These are phyloP conservation scores for Coemansia sp. DNA, from an alignment of 192 early-diverging fungal species.

Conservation along the genomic window DNA sequence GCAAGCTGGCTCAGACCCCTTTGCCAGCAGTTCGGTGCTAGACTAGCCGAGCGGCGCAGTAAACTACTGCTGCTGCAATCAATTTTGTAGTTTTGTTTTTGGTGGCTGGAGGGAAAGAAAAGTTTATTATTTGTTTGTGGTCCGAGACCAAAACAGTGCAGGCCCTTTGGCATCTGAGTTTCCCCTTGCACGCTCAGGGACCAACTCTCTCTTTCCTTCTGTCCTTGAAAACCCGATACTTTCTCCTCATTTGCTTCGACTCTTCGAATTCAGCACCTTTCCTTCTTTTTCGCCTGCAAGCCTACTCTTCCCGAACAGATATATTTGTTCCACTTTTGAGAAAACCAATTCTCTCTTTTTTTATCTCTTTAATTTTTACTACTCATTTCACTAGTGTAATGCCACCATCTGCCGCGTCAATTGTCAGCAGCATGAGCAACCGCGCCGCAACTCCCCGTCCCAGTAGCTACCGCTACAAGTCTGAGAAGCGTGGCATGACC, in stretches of 20 bases:
- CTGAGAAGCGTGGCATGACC: slow-evolving; percentile 92
- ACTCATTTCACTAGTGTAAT: slow-evolving; percentile 19
- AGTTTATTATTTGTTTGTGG: background rate
- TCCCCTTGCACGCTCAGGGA: background rate
- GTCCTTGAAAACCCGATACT: background rate
- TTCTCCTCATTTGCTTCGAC: background rate
- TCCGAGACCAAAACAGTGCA: background rate
- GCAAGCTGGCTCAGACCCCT: slow-evolving; percentile 19
- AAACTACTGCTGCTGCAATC: background rate
- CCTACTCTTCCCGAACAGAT: no score
- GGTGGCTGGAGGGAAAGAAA: background rate
- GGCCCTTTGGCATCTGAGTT: background rate
- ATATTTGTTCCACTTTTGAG: no score
- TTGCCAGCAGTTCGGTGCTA: slow-evolving; percentile 15
- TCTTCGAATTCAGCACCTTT: slow-evolving; percentile 5
- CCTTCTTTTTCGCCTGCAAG: background rate
- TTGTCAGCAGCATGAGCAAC: slow-evolving; percentile 49
- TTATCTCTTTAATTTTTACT: slow-evolving; percentile 6
- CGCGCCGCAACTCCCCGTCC: slow-evolving; percentile 52
- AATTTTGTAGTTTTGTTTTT: slow-evolving; percentile 1
- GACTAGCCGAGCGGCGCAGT: slow-evolving; percentile 18
- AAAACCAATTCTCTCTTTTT: slow-evolving; percentile 1
- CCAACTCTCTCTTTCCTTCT: slow-evolving; percentile 1
- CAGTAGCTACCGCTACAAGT: slow-evolving; percentile 77
- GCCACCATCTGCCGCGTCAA: slow-evolving; percentile 54